phyloP scores from a whole-genome alignment of 352 stramenopile species.

The Phytophthora nicotianae region DNA sequence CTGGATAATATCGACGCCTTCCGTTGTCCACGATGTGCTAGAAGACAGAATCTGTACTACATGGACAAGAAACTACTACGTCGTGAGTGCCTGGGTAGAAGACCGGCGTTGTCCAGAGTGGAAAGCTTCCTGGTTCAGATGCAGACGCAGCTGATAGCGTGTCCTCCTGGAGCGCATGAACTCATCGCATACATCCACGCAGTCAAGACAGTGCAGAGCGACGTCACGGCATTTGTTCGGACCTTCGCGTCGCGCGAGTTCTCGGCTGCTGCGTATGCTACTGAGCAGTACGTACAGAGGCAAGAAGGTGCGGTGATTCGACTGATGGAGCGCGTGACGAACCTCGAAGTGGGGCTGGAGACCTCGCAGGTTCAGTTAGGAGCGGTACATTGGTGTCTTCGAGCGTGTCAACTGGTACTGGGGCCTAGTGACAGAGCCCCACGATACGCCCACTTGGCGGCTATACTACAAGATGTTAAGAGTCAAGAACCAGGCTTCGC shows the following conservation, averaged over 20 bases:
- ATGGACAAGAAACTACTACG: conserved; percentile 63
- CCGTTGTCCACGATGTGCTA: conserved; percentile 68
- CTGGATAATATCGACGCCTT: conserved; percentile 77
- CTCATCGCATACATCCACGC: conserved; percentile 59
- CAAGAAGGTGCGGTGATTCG: conserved; percentile 38
- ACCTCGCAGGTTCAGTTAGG: conserved; percentile 51
- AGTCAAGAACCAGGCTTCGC: conserved; percentile 49
- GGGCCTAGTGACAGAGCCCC: conserved; percentile 45
- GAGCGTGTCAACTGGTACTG: conserved; percentile 70
- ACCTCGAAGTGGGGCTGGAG: conserved; percentile 65
- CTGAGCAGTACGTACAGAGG: conserved; percentile 38
- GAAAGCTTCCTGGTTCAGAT: conserved; percentile 64
- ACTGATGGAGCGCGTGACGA: conserved; percentile 66
- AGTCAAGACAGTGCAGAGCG: conserved; percentile 44
- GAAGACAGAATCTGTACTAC: conserved; percentile 74
- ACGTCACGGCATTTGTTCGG: conserved; percentile 42
- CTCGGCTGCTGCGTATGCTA: conserved; percentile 52
- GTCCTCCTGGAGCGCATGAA: conserved; percentile 55
- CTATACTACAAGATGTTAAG: conserved; percentile 59
- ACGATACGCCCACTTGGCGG: conserved; percentile 71
- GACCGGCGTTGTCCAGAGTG: conserved; percentile 55
- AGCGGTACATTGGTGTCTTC: conserved; percentile 80
- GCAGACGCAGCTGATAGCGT: conserved; percentile 55
- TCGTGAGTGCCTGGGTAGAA: conserved; percentile 48
- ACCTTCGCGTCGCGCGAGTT: conserved; percentile 56